Conservation (phyloP, 2,329 filamentous ascomycete genomes). For the Stagonosporopsis rhizophila region DNA sequence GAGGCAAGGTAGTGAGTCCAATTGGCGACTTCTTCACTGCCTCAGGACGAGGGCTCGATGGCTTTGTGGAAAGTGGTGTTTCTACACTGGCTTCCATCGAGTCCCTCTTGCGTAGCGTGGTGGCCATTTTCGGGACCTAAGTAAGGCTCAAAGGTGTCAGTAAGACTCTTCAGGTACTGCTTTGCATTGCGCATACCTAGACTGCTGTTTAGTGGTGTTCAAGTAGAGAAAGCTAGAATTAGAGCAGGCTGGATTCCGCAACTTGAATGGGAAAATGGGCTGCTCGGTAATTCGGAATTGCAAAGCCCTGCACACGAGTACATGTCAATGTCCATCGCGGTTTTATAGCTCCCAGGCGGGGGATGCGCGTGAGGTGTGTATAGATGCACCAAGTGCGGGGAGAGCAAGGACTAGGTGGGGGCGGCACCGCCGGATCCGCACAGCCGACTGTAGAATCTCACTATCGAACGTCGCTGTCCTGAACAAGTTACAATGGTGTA, state of each 20-base stretch:
- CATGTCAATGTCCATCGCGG: neutral
- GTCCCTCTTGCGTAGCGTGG: slow-evolving; percentile 32
- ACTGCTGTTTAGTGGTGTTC: neutral
- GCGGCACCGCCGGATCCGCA: slow-evolving; percentile 37
- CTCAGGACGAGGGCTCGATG: slow-evolving; percentile 24
- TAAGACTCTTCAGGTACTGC: neutral
- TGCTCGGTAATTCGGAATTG: neutral
- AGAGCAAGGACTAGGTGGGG: slow-evolving; percentile 35
- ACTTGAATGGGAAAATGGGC: neutral
- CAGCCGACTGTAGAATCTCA: neutral
- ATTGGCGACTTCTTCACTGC: slow-evolving; percentile 34
- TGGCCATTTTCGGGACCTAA: slow-evolving; percentile 9
- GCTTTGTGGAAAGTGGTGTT: slow-evolving; percentile 11
- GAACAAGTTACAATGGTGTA: slow-evolving; percentile 15
- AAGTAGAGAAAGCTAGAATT: neutral
- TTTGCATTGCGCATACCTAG: neutral
- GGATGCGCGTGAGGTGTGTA: neutral
- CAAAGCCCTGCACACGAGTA: neutral
- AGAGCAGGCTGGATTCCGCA: neutral
- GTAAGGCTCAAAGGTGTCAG: neutral
- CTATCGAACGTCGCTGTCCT: slow-evolving; percentile 1
- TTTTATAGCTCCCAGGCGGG: slow-evolving; percentile 17
- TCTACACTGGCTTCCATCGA: slow-evolving; percentile 41
- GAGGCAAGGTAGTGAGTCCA: slow-evolving; percentile 35
- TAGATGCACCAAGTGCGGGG: slow-evolving; percentile 34